Base-by-base conservation (phyloP, 2,329 filamentous ascomycete genomes). In the Colletotrichum camelliae region DNA sequence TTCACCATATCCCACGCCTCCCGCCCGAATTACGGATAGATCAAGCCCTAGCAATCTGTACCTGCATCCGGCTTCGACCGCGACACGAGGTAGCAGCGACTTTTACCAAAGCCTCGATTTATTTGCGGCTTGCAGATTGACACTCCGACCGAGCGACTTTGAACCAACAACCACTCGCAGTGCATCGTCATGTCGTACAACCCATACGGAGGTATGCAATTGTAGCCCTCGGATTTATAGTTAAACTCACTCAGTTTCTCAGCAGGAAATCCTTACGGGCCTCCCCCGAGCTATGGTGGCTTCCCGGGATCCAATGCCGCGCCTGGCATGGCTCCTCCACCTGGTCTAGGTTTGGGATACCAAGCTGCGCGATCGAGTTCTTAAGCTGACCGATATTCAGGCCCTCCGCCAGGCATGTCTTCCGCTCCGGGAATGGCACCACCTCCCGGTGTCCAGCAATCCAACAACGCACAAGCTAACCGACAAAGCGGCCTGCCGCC, bases 401-500 rank as follows among this genome's bases (percentile, higher is more conserved):
- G 91, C 85, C 91, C 93, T 85, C 94, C 94, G 82, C 94, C 94
- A 87, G 94, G 94, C 87, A 94, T 95, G 91, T 91, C 93, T 81
- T 89, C 93, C 83, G 93, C 93, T 84, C 96, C 96, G 81, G 96
- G 95, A 83, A 95, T 96, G 84, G 92, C 91, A 83, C 92, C 93
- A 82, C 93, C 94, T 79, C 94, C 94, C 75, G 95, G 94, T 85
- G 91, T 96, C 85, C 93, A 94, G 83, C 94, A 94, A 88, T 89
- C 92, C 82, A 94, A 91, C 84, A 89, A 89, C 83, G 90, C 93
- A 80, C 94, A 95, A 88, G 91, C 94, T 87, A 94, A 93, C 87
- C 93, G 94, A 88, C 94, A 94, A 83, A 94, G 91, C 84, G 93
- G 92, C 81, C 93, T 98, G 78, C 95, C 95, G 77, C 88, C 93